These are phyloP conservation scores for Trypanosoma scelopori DNA, from an alignment of 208 protist genomes.

Conservation along the genomic window DNA sequence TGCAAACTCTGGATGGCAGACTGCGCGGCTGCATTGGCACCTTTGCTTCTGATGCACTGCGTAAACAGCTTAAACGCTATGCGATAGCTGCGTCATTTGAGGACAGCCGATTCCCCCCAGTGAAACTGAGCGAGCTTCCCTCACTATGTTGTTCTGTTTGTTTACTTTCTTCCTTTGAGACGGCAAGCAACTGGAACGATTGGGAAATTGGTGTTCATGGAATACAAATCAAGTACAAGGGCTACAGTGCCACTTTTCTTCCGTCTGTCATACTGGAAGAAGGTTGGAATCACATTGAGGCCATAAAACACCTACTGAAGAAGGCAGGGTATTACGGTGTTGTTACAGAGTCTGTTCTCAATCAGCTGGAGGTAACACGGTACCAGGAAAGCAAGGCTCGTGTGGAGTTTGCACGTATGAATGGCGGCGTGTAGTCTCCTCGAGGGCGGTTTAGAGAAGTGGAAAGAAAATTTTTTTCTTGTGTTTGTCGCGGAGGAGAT, in stretches of 20 bases:
- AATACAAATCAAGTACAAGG: slow-evolving; percentile 60
- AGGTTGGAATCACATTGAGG: slow-evolving; percentile 71
- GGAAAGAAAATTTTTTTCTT: background rate
- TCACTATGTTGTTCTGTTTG: slow-evolving; percentile 75
- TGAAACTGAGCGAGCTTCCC: slow-evolving; percentile 61
- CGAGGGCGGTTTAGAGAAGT: background rate
- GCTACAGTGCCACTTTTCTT: slow-evolving; percentile 76
- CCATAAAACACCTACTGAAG: slow-evolving; percentile 54
- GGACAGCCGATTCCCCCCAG: slow-evolving; percentile 73
- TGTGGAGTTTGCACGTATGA: slow-evolving; percentile 17
- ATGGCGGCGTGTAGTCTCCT: background rate
- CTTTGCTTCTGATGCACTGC: slow-evolving; percentile 58
- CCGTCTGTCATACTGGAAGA: slow-evolving; percentile 76
- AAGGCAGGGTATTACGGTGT: slow-evolving; percentile 73
- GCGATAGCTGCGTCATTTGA: slow-evolving; percentile 70
- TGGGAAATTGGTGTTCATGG: slow-evolving; percentile 85
- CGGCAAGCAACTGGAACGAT: slow-evolving; percentile 67
- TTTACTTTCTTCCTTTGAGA: slow-evolving; percentile 82
- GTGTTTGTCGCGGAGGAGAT: too few relatives aligned
- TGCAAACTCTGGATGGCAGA: slow-evolving; percentile 50
- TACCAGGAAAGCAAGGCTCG: slow-evolving; percentile 58
- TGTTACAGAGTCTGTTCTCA: slow-evolving; percentile 54
- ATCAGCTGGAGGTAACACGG: slow-evolving; percentile 48
- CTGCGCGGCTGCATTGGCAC: slow-evolving; percentile 88
- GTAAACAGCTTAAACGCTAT: slow-evolving; percentile 68